These are phyloP conservation scores for Collybiopsis confluens DNA, from an alignment of 768 basidiomycete genomes.

Conservation along the genomic window DNA sequence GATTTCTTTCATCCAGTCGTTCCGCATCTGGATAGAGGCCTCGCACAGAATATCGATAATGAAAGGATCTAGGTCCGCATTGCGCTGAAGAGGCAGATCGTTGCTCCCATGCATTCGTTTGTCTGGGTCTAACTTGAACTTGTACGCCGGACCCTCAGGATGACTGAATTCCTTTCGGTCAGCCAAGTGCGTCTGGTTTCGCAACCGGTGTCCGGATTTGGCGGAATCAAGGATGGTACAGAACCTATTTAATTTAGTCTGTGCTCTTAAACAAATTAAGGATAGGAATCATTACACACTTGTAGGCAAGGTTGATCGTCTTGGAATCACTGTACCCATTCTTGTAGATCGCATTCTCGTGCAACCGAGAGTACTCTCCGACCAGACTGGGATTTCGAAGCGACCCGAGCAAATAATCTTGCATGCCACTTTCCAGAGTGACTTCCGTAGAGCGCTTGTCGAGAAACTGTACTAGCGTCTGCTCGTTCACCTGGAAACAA, in stretches of 20 bases:
- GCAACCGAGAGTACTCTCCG: slow-evolving; percentile 52
- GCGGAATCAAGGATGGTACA: slow-evolving; percentile 54
- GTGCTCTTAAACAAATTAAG: background rate
- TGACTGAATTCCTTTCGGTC: slow-evolving; percentile 23
- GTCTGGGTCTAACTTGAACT: slow-evolving; percentile 9
- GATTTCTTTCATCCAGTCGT: slow-evolving; percentile 12
- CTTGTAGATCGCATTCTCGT: slow-evolving; percentile 51
- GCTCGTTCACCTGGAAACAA: slow-evolving; percentile 39
- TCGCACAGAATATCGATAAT: slow-evolving; percentile 25
- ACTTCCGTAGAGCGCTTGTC: slow-evolving; percentile 18
- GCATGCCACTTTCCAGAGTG: slow-evolving; percentile 29
- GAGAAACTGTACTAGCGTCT: slow-evolving; percentile 40
- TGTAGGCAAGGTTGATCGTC: slow-evolving; percentile 53
- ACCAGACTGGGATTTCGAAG: slow-evolving; percentile 42
- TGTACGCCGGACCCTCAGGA: slow-evolving; percentile 19
- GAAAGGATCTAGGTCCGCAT: slow-evolving; percentile 13
- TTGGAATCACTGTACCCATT: slow-evolving; percentile 45
- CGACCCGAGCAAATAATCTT: slow-evolving; percentile 46
- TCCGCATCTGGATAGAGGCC: slow-evolving; percentile 12
- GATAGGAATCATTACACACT: slow-evolving; percentile 25
- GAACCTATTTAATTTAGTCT: slow-evolving; percentile 26
- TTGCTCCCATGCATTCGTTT: slow-evolving; percentile 8
- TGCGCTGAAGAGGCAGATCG: slow-evolving; percentile 10
- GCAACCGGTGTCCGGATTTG: slow-evolving; percentile 54
- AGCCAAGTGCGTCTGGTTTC: slow-evolving; percentile 20